Conservation (phyloP, 257 asterid genomes). For the Leonotis leonurus region DNA sequence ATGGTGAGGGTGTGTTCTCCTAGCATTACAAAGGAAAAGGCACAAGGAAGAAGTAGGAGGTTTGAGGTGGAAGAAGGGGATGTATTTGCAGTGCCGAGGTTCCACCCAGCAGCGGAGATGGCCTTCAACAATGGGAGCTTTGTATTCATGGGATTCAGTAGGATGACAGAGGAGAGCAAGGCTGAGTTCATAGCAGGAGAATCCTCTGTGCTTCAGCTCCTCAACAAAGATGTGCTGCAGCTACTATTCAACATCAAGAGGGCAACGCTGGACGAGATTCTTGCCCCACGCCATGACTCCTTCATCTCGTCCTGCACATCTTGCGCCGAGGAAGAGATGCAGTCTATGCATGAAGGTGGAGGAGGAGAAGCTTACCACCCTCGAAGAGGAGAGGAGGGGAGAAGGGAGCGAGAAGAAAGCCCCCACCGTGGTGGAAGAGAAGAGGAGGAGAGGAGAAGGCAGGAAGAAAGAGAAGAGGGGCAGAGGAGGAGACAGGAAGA, state of each 20-base stretch:
- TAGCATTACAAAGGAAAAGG: neutral
- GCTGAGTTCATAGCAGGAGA: constrained; percentile 46
- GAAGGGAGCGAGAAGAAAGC: neutral
- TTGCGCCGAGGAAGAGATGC: constrained; percentile 67
- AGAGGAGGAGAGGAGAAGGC: constrained; percentile 42
- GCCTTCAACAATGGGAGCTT: constrained; percentile 54
- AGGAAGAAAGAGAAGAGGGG: constrained; percentile 27
- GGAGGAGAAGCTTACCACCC: constrained; percentile 3
- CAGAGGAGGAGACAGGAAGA: constrained; percentile 37
- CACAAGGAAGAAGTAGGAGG: constrained; percentile 25
- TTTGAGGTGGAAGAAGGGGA: constrained; percentile 55
- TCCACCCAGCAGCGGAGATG: constrained; percentile 60
- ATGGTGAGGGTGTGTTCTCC: constrained; percentile 45
- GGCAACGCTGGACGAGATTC: constrained; percentile 31
- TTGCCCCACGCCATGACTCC: constrained; percentile 24
- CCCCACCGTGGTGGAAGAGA: neutral
- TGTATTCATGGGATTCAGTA: constrained; percentile 57
- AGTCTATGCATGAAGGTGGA: constrained; percentile 40
- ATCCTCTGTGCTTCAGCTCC: constrained; percentile 37
- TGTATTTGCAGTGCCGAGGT: constrained; percentile 53
- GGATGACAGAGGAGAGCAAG: constrained; percentile 25
- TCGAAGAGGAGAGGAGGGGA: neutral
- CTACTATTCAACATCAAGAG: constrained; percentile 30
- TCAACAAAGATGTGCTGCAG: constrained; percentile 38
- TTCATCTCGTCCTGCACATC: constrained; percentile 46